Evolutionary conservation across 2,329 filamentous ascomycete genomes (phyloP).

Genomic region (Chaetomiaceae sp.): DNA sequence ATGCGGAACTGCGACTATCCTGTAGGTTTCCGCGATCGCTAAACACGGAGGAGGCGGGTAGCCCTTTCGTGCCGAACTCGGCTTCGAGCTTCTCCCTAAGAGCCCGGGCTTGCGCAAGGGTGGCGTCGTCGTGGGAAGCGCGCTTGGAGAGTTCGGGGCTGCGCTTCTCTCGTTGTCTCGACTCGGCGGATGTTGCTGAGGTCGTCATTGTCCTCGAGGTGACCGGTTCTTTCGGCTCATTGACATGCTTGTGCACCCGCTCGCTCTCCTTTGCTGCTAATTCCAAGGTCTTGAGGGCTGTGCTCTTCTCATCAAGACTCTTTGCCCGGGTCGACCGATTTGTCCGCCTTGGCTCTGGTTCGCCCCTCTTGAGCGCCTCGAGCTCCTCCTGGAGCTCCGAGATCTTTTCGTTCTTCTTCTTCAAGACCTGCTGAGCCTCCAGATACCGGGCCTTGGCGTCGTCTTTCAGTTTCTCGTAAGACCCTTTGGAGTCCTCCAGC

Average conservation of each 20-base stretch:
- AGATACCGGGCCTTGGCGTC: constrained; percentile 50
- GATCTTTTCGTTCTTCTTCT: constrained; percentile 55
- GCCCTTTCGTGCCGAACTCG: constrained; percentile 21
- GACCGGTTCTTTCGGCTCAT: constrained; percentile 14
- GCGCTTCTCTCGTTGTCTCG: constrained; percentile 7
- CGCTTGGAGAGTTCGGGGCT: constrained; percentile 12
- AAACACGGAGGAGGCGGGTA: constrained; percentile 19
- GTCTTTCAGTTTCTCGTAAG: constrained; percentile 51
- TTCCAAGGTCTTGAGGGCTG: constrained; percentile 15
- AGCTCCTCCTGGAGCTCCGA: constrained; percentile 52
- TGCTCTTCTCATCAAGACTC: constrained; percentile 29
- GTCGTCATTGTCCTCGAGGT: constrained; percentile 4
- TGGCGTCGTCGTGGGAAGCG: constrained; percentile 18
- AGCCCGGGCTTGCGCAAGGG: constrained; percentile 23
- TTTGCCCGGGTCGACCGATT: constrained; percentile 25
- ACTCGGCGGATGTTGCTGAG: background rate
- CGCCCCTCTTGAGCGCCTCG: constrained; percentile 38
- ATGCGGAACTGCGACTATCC: constrained; percentile 23
- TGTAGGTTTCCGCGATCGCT: constrained; percentile 26
- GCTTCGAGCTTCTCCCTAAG: constrained; percentile 26
- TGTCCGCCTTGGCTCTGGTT: constrained; percentile 13
- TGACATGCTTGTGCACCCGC: constrained; percentile 16
- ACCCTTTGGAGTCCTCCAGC: constrained; percentile 26
- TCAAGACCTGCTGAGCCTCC: constrained; percentile 52
- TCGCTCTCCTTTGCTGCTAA: constrained; percentile 17